phyloP scores from a whole-genome alignment of 2,329 filamentous ascomycete genomes.

The Trichoderma sp. region DNA sequence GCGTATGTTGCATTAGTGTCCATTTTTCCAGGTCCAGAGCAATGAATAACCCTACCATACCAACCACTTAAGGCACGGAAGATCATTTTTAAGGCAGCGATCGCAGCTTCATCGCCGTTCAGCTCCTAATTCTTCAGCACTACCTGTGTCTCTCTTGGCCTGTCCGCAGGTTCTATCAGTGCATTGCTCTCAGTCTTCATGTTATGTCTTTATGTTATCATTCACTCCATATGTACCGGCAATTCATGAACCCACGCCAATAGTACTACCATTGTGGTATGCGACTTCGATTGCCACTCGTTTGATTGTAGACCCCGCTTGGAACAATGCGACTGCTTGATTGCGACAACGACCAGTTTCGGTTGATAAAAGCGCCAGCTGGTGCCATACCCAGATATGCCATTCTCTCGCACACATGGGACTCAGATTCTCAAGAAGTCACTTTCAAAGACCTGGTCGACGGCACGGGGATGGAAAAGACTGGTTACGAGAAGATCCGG shows the following conservation, averaged over 20 bases:
- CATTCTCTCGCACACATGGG: constrained; percentile 23
- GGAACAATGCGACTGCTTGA: background rate
- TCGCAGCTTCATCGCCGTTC: background rate
- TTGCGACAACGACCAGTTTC: background rate
- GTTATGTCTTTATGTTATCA: background rate
- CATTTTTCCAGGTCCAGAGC: background rate
- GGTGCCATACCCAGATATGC: constrained; percentile 11
- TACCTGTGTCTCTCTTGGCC: background rate
- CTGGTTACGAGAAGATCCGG: constrained; percentile 22
- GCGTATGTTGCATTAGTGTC: background rate
- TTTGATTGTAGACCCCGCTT: background rate
- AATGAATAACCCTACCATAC: background rate
- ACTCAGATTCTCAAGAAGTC: constrained; percentile 13
- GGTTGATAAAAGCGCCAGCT: background rate
- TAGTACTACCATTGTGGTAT: background rate
- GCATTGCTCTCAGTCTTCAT: background rate
- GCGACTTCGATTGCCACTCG: background rate
- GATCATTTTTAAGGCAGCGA: background rate
- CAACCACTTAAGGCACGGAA: background rate
- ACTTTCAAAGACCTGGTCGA: constrained; percentile 12
- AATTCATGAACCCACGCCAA: background rate
- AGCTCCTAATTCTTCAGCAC: background rate
- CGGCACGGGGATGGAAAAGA: constrained; percentile 19
- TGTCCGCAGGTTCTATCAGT: background rate
- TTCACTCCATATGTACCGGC: background rate